Conservation (phyloP, 2,329 filamentous ascomycete genomes). For the Madurella fahalii region DNA sequence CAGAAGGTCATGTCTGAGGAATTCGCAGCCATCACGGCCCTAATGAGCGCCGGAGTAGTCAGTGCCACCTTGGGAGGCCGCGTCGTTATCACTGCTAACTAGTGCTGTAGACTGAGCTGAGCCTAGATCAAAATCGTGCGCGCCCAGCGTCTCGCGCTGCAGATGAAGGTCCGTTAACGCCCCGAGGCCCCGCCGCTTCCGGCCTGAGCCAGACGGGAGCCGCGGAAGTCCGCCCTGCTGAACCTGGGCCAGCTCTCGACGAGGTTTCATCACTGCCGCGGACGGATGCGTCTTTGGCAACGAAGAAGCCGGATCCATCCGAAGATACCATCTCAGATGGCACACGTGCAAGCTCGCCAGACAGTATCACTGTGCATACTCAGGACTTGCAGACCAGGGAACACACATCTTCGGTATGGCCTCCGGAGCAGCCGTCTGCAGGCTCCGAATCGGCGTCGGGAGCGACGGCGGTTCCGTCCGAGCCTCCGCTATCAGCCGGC, state of each 20-base stretch:
- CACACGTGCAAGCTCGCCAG: neutral
- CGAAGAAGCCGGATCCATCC: neutral
- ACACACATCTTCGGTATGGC: neutral
- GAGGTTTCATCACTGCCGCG: neutral
- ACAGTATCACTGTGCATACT: neutral
- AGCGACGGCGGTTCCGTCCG: too few relatives aligned
- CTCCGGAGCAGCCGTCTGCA: neutral
- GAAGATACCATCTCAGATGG: neutral
- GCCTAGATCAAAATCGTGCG: neutral
- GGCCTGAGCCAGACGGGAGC: neutral
- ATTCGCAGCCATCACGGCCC: neutral
- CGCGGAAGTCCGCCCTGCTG: neutral
- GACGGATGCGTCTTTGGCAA: neutral
- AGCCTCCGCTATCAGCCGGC: neutral
- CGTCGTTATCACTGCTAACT: neutral
- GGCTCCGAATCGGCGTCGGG: too few relatives aligned
- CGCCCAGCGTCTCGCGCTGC: neutral
- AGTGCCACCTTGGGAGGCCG: neutral
- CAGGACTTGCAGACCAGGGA: neutral
- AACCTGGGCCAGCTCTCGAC: neutral
- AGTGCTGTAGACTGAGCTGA: neutral
- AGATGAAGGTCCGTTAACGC: neutral
- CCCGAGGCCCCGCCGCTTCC: neutral
- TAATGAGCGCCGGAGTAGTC: conserved; percentile 4
- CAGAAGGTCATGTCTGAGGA: neutral